These are phyloP conservation scores for Oryza longistaminata DNA, from an alignment of 176 grass and related monocot species.

Conservation along the genomic window DNA sequence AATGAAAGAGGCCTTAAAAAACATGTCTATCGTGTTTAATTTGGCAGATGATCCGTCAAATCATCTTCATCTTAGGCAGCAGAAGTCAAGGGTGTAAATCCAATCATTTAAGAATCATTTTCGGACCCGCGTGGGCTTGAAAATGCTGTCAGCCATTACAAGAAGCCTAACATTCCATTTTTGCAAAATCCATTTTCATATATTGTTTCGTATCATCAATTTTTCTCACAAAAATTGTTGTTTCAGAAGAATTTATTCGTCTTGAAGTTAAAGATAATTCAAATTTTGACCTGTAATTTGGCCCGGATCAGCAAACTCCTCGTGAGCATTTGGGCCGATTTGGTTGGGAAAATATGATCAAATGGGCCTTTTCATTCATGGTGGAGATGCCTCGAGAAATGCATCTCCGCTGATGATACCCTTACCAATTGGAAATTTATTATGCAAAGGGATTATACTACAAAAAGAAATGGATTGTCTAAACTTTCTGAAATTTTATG, in stretches of 20 bases:
- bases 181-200: background rate
- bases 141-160: background rate
- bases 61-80: background rate
- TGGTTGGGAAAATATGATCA: background rate
- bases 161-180: background rate
- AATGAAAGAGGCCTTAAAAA: background rate
- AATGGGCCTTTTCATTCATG: background rate
- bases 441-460: background rate
- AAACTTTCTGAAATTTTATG: background rate
- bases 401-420: background rate
- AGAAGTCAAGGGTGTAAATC: background rate
- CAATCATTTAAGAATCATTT: slow-evolving; percentile 7
- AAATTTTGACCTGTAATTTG: background rate
- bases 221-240: background rate
- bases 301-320: background rate
- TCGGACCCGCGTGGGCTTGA: background rate
- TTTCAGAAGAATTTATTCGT: background rate
- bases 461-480: background rate
- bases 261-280: background rate
- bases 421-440: too few species aligned
- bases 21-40: background rate
- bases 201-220: background rate
- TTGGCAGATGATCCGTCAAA: background rate
- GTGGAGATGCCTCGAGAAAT: background rate
- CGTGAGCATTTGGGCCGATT: background rate